phyloP scores from a whole-genome alignment of 2,329 filamentous ascomycete genomes.

The Tolypocladium endophyticum region DNA sequence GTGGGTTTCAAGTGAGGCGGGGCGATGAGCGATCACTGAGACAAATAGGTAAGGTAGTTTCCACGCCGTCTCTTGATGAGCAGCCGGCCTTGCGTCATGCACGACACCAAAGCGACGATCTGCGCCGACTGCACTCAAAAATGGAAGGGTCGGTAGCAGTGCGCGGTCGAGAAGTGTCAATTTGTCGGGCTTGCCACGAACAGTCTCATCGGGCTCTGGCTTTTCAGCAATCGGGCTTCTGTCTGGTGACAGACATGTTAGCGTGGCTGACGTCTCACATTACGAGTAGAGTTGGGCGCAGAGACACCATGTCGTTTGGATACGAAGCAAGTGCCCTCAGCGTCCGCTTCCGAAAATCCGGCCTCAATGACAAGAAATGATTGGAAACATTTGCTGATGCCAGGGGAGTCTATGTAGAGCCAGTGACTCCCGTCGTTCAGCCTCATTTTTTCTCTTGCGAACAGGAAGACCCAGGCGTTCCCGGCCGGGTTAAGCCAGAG shows the following conservation, averaged over 20 bases:
- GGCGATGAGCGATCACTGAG: neutral
- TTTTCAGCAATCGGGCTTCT: neutral
- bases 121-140: neutral
- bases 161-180: neutral
- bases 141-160: neutral
- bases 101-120: neutral
- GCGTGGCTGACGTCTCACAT: neutral
- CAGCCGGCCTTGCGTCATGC: neutral
- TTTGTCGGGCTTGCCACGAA: neutral
- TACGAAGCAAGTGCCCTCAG: too few species aligned
- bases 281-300: neutral
- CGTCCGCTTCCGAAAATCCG: too few species aligned
- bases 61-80: neutral
- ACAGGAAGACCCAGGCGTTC: too few species aligned
- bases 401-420: neutral
- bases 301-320: too few species aligned
- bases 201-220: neutral
- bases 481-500: too few species aligned
- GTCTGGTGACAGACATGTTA: neutral
- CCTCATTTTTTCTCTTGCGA: too few species aligned
- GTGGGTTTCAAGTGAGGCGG: neutral
- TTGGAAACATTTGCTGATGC: neutral
- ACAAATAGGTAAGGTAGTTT: neutral
- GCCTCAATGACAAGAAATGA: neutral
- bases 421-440: too few species aligned